Evolutionary conservation across 2,329 filamentous ascomycete species (phyloP), one percentile per base, ranked within the genome.

Genomic region (Scedosporium apiospermum): DNA sequence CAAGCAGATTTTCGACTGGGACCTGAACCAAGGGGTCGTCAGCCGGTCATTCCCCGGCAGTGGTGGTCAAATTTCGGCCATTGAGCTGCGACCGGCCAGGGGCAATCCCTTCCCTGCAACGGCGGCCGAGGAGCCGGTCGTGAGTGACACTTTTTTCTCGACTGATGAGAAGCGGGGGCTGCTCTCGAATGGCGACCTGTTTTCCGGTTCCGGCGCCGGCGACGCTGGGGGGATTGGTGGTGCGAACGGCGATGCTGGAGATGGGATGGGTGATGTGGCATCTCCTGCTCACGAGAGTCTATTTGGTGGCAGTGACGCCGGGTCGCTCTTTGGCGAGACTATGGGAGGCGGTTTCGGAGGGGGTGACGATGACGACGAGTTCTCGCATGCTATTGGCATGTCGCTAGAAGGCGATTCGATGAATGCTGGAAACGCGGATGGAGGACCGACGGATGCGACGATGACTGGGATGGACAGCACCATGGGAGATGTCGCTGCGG

Each of bases 261-360:
- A 70, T 6, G 75, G 71, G 10, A 73, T 75, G 49, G 77, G 76
- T 30, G 78, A 83, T 44, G 60, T 42, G 86, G 86, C 68, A 79
- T 85, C 87, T 44, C 91, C 88, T 0, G 85, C 87, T 10, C 89
- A 93, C 65, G 83, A 86, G 67, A 96, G 91, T 58, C 78, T 97
- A 0, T 97, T 97, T 70, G 89, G 86, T 10, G 89, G 89, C 0
- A 91, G 91, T 67, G 85, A 87, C 21, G 86, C 83, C 0, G 91
- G 92, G 57, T 96, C 92, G 2, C 79, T 99, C 1, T 99, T 98
- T 71, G 95, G 93, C 2, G 92, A 96, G 67, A 88, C 77, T 9
- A 75, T 77, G 14, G 72, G 87, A 74, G 71, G 80, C 73, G 66
- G 80, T 74, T 65, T 82, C 74, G 71, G 82, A 26, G 89, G 84